These are phyloP conservation scores for Balansia obtecta DNA, from an alignment of 2,329 filamentous ascomycete genomes.

Conservation along the genomic window DNA sequence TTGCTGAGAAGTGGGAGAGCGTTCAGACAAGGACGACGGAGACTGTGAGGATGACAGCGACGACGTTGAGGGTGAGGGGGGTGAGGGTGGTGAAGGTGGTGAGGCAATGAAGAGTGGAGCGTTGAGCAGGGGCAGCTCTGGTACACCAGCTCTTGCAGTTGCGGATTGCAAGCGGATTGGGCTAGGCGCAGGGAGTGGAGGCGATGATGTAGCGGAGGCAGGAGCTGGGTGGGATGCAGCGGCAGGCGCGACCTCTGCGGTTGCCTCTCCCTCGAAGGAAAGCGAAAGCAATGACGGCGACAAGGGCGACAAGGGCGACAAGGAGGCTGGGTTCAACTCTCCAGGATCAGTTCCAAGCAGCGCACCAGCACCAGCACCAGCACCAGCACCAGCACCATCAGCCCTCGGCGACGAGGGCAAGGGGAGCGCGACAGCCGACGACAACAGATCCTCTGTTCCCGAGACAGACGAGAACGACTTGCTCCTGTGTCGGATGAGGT, in stretches of 20 bases:
- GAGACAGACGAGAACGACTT: slow-evolving; percentile 8
- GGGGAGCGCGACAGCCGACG: slow-evolving; percentile 1
- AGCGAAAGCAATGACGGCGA: not conserved
- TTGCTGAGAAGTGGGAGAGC: slow-evolving; percentile 14
- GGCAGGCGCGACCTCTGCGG: not conserved
- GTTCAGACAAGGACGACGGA: slow-evolving; percentile 11
- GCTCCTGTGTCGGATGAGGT: slow-evolving; percentile 30
- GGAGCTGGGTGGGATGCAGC: slow-evolving; percentile 3
- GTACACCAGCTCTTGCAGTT: slow-evolving; percentile 10
- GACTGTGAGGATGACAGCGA: slow-evolving; percentile 18
- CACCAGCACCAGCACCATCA: not conserved
- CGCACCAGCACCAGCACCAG: not conserved
- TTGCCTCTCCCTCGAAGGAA: not conserved
- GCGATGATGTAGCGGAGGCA: slow-evolving; percentile 21
- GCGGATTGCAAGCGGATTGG: slow-evolving; percentile 6
- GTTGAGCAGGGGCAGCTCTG: slow-evolving; percentile 27
- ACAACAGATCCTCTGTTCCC: not conserved
- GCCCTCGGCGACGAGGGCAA: slow-evolving; percentile 4
- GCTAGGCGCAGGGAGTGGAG: slow-evolving; percentile 14
- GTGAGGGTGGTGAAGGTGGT: slow-evolving; percentile 19
- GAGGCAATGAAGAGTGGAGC: slow-evolving; percentile 23
- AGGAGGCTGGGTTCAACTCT: not conserved
- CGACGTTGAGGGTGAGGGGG: slow-evolving; percentile 16
- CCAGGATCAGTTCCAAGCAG: not conserved
- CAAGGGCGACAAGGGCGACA: not conserved